A percentile compares a stretch with the other conserved stretches of the same genome.
These are phyloP conservation scores for Emericellopsis atlantica DNA, from an alignment of 2,329 filamentous ascomycete species.

Conservation along the genomic window DNA sequence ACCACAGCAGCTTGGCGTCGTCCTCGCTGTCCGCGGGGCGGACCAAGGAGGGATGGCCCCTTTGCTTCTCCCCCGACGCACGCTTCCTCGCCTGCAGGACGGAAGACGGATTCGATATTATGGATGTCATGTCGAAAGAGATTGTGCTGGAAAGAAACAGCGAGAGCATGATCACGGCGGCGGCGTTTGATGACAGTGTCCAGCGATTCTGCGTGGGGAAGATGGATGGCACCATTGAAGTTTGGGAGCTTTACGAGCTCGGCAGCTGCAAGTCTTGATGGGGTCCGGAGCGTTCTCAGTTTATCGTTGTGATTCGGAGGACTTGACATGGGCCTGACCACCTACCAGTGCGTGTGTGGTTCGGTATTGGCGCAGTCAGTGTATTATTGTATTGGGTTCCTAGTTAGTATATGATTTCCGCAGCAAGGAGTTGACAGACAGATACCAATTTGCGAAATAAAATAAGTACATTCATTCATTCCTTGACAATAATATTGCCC, in stretches of 20 bases:
- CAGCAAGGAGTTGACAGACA: no score
- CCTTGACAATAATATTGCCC: no score
- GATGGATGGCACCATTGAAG: background rate
- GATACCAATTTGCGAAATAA: no score
- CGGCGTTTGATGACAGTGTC: conserved; percentile 9
- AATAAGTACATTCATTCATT: no score
- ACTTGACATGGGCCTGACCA: no score
- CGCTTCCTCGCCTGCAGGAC: conserved; percentile 24
- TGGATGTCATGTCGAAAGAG: conserved; percentile 20
- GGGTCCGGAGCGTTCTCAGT: no score
- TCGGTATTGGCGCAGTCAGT: no score
- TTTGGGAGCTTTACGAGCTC: background rate
- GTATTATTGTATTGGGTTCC: no score
- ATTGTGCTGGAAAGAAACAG: conserved; percentile 14
- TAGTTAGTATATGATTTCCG: no score
- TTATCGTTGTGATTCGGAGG: no score
- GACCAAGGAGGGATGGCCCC: conserved; percentile 23
- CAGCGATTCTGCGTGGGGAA: background rate
- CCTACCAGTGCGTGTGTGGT: no score
- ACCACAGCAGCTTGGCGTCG: conserved; percentile 17
- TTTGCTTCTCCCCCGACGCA: conserved; percentile 24
- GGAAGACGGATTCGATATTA: conserved; percentile 26
- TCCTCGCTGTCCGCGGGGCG: conserved; percentile 22
- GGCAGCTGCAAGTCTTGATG: background rate
- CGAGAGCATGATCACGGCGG: conserved; percentile 18